Evolutionary conservation across 495 filamentous ascomycete genomes (phyloP).

Genomic region (Penicillium maclennaniae): DNA sequence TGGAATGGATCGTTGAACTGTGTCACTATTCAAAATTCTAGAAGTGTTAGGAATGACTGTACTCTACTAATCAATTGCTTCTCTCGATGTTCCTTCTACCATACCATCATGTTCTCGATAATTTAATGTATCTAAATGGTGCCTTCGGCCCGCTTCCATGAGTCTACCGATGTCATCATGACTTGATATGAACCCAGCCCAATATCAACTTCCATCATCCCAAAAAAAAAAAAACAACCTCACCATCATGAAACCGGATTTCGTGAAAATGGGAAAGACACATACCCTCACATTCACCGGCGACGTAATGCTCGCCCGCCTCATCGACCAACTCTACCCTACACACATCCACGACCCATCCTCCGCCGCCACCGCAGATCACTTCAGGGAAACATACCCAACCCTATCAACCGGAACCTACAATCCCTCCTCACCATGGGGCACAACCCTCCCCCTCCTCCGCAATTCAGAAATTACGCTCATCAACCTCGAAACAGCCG

Average conservation of each 20-base stretch:
- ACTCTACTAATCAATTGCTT: constrained; percentile 16
- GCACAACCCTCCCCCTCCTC: constrained; percentile 31
- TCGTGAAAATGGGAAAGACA: constrained; percentile 7
- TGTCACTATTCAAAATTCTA: constrained; percentile 16
- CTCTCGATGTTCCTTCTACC: background rate
- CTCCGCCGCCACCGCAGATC: constrained; percentile 13
- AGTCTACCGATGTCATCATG: constrained; percentile 23
- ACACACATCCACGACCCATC: constrained; percentile 24
- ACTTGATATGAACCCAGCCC: constrained; percentile 1
- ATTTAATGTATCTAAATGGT: background rate
- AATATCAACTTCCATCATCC: background rate
- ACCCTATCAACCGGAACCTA: constrained; percentile 15
- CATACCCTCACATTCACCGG: constrained; percentile 36
- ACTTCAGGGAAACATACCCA: constrained; percentile 15
- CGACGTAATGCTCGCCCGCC: constrained; percentile 45
- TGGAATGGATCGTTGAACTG: constrained; percentile 11
- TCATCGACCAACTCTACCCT: constrained; percentile 41
- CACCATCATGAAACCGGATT: background rate
- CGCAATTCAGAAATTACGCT: constrained; percentile 28
- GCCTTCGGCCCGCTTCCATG: background rate
- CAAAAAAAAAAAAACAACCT: background rate
- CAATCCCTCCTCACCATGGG: constrained; percentile 31
- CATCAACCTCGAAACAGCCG: constrained; percentile 45
- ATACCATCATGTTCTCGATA: background rate
- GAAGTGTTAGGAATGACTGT: constrained; percentile 23